Conservation (phyloP, 371 early-diverging fungal genomes). For the Haplosporangium sp. region DNA sequence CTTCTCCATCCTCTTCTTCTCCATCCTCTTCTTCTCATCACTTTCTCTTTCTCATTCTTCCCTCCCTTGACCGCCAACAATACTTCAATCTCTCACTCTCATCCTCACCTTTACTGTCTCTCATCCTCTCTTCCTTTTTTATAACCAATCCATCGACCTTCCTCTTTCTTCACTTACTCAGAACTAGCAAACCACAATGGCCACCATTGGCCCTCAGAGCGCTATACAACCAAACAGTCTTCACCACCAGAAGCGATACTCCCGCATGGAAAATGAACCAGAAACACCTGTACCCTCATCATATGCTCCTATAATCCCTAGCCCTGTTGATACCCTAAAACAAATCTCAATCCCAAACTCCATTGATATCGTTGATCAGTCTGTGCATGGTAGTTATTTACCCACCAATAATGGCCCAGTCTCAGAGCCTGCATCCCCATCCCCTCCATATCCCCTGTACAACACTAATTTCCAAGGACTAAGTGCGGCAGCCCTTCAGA, state of each 20-base stretch:
- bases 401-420: neutral
- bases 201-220: constrained; percentile 2
- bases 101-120: neutral
- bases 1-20: neutral
- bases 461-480: constrained; percentile 14
- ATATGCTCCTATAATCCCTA: neutral
- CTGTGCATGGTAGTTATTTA: neutral
- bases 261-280: constrained; percentile 14
- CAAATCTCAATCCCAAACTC: neutral
- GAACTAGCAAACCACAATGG: constrained; percentile 8
- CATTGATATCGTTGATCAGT: constrained; percentile 4
- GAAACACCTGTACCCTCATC: constrained; percentile 21
- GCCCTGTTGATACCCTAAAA: neutral
- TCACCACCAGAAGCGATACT: constrained; percentile 10
- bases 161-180: neutral
- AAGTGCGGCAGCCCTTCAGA: constrained; percentile 15
- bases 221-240: neutral
- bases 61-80: neutral
- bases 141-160: neutral
- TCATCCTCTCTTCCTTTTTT: neutral
- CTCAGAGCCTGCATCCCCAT: constrained; percentile 11
- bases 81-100: neutral
- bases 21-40: neutral
- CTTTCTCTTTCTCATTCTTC: neutral
- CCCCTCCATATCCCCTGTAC: constrained; percentile 20